phyloP scores from a whole-genome alignment of 2,329 filamentous ascomycete genomes.

The Geoglossum cookeanum region DNA sequence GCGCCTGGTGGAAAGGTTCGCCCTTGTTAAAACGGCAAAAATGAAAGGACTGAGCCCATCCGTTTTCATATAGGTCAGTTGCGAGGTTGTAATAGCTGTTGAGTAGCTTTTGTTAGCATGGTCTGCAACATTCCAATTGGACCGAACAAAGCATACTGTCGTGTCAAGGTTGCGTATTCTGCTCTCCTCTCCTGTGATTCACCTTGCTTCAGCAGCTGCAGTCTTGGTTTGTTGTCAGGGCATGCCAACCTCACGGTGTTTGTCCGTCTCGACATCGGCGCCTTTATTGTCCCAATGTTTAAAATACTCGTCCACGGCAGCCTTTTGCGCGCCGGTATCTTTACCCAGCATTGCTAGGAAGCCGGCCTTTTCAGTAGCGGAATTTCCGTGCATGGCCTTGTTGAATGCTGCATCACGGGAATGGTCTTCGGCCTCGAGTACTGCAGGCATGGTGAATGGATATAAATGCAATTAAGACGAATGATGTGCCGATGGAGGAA shows the following conservation, averaged over 20 bases:
- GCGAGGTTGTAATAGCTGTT: slow-evolving; percentile 83
- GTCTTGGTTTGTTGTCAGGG: background rate
- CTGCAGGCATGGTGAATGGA: slow-evolving; percentile 30
- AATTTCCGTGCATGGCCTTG: slow-evolving; percentile 66
- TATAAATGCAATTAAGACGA: background rate
- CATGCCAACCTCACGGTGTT: slow-evolving; percentile 50
- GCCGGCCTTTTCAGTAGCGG: slow-evolving; percentile 49
- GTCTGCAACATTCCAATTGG: background rate
- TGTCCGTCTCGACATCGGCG: slow-evolving; percentile 61
- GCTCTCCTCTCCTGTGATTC: slow-evolving; percentile 47
- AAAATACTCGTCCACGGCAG: slow-evolving; percentile 80
- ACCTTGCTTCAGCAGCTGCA: background rate
- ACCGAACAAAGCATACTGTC: slow-evolving; percentile 46
- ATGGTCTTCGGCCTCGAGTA: slow-evolving; percentile 68
- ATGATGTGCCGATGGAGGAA: background rate
- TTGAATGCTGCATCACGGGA: slow-evolving; percentile 77
- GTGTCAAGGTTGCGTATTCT: slow-evolving; percentile 83
- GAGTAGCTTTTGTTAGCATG: slow-evolving; percentile 8
- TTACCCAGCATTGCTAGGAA: slow-evolving; percentile 75
- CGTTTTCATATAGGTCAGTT: slow-evolving; percentile 93
- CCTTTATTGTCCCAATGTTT: slow-evolving; percentile 89
- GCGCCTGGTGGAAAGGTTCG: slow-evolving; percentile 77
- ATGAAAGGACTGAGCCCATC: slow-evolving; percentile 92
- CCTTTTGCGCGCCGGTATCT: slow-evolving; percentile 57
- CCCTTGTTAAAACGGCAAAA: slow-evolving; percentile 84